Conservation (phyloP, 805 yeast genomes). For the Ogataea allantospora region DNA sequence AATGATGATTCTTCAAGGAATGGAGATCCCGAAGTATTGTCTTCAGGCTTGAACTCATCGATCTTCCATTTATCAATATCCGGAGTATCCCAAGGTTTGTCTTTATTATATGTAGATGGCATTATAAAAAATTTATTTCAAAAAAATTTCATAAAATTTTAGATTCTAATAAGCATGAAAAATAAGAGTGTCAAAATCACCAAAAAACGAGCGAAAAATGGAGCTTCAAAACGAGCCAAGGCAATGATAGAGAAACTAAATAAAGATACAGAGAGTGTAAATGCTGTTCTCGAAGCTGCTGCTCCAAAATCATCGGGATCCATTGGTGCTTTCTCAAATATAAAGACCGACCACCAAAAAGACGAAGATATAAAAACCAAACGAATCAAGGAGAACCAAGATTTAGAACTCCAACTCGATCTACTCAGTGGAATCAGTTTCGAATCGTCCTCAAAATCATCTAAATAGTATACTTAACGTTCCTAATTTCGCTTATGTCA, state of each 20-base stretch:
- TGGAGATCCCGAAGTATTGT: conserved; percentile 80
- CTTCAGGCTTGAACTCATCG: conserved; percentile 87
- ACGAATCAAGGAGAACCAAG: conserved; percentile 35
- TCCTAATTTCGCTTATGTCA: background rate
- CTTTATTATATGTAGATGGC: conserved; percentile 92
- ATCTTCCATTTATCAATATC: conserved; percentile 91
- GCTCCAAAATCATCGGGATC: conserved; percentile 15
- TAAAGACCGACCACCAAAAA: conserved; percentile 38
- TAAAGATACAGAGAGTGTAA: conserved; percentile 21
- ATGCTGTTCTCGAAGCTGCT: conserved; percentile 16
- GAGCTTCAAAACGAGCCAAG: conserved; percentile 15
- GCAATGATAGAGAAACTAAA: conserved; percentile 30
- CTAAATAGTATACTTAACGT: background rate
- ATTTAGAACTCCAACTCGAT: conserved; percentile 46
- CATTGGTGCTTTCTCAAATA: conserved; percentile 35
- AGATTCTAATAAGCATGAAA: conserved; percentile 5
- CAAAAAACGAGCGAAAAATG: conserved; percentile 4
- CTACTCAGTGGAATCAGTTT: conserved; percentile 40
- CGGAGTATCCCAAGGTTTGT: conserved; percentile 97
- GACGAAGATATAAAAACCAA: conserved; percentile 33
- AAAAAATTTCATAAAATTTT: conserved; percentile 5
- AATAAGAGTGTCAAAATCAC: conserved; percentile 4
- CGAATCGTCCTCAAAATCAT: conserved; percentile 25
- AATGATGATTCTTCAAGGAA: conserved; percentile 96
- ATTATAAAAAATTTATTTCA: conserved; percentile 36